Evolutionary conservation across 805 yeast genomes (phyloP).

Genomic region (Scheffersomyces lignosus): DNA sequence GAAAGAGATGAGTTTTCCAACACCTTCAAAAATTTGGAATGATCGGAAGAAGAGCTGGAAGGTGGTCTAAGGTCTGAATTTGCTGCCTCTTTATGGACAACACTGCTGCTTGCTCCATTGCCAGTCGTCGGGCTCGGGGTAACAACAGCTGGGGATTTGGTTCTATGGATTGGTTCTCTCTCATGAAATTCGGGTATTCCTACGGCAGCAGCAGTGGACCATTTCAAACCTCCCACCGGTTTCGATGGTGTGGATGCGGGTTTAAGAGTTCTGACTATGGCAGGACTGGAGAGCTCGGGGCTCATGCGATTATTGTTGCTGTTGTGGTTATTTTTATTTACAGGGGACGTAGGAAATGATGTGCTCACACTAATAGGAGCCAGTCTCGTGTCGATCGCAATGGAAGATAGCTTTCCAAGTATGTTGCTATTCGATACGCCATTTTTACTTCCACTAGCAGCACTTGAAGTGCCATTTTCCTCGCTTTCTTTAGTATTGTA

Average conservation of each 20-base stretch:
- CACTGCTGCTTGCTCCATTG: conserved; percentile 8
- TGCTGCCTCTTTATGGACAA: too few species aligned
- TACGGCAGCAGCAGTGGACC: conserved; percentile 56
- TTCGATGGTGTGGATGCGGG: conserved; percentile 57
- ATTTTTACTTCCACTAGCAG: too few species aligned
- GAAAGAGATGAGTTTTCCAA: conserved; percentile 31
- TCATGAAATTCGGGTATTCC: conserved; percentile 18
- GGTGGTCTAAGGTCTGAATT: too few species aligned
- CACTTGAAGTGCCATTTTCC: background rate
- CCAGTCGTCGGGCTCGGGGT: background rate
- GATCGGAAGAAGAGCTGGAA: conserved; percentile 5
- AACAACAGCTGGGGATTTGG: conserved; percentile 1
- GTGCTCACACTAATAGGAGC: background rate
- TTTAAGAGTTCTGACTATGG: conserved; percentile 44
- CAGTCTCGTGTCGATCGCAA: background rate
- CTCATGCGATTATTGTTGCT: too few species aligned
- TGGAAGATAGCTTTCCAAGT: background rate
- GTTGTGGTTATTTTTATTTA: conserved; percentile 8
- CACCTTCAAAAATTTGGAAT: conserved; percentile 22
- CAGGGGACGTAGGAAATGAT: conserved; percentile 6
- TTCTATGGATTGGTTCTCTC: background rate
- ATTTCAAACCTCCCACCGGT: conserved; percentile 55
- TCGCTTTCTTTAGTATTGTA: background rate
- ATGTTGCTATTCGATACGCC: background rate
- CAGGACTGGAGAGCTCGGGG: conserved; percentile 37